Percentiles rank a stretch among this genome's conserved stretches.
phyloP scores from a whole-genome alignment of 352 stramenopile species.

The Globisporangium viniferum region DNA sequence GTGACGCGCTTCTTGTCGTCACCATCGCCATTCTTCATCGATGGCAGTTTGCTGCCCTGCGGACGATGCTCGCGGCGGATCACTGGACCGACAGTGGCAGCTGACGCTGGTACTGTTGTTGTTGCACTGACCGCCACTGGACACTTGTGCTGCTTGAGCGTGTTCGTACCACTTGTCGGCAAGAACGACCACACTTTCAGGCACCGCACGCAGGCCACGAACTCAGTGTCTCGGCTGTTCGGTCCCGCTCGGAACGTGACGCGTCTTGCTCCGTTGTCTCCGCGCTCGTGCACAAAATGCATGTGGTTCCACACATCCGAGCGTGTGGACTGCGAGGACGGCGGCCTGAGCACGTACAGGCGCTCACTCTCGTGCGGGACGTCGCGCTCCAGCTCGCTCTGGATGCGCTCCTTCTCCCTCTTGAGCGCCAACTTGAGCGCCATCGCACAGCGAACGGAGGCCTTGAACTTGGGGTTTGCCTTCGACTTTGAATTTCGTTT shows the following conservation, averaged over 20 bases:
- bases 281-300: slow-evolving; percentile 2
- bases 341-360: slow-evolving; percentile 1
- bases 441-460: not conserved
- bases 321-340: not conserved
- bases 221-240: not conserved
- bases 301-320: not conserved
- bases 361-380: not conserved
- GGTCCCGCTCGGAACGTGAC: not conserved
- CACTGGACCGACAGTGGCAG: not conserved
- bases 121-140: not conserved
- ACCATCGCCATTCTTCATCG: not conserved
- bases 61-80: not conserved
- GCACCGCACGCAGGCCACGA: slow-evolving; percentile 6
- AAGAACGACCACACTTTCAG: not conserved
- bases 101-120: not conserved
- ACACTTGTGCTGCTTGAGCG: slow-evolving; percentile 7
- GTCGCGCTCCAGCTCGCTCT: not conserved
- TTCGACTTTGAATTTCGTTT: not conserved
- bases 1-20: not conserved
- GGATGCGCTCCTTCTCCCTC: slow-evolving; percentile 5
- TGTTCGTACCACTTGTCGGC: slow-evolving; percentile 1
- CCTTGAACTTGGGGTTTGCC: not conserved
- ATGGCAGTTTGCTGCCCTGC: not conserved
- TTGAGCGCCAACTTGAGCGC: not conserved
- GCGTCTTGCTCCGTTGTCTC: not conserved